Evolutionary conservation across 2,329 filamentous ascomycete genomes (phyloP).

Genomic region (Septoria linicola): DNA sequence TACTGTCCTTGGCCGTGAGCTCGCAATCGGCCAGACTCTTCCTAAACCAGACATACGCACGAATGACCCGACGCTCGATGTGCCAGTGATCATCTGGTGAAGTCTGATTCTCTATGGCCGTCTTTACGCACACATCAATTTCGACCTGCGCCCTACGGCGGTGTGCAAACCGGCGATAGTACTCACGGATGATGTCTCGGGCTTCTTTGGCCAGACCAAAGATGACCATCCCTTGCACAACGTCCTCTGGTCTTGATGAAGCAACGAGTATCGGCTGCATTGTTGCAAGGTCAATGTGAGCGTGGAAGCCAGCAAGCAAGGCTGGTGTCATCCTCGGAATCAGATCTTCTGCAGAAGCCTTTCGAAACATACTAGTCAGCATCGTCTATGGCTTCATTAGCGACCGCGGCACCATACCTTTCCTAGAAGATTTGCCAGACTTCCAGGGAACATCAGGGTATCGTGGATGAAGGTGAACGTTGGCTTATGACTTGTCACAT

Average conservation of each 20-base stretch:
- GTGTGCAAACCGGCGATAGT: constrained; percentile 27
- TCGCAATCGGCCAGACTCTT: constrained; percentile 17
- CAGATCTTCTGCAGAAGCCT: constrained; percentile 25
- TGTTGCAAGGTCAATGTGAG: constrained; percentile 25
- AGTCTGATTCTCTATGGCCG: neutral
- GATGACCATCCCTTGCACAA: constrained; percentile 34
- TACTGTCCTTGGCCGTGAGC: constrained; percentile 9
- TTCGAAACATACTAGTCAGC: neutral
- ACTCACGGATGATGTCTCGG: constrained; percentile 27
- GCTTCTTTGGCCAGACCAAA: constrained; percentile 29
- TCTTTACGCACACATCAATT: constrained; percentile 25
- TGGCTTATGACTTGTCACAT: constrained; percentile 54
- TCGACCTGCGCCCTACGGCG: constrained; percentile 25
- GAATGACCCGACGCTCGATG: constrained; percentile 21
- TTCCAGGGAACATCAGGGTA: constrained; percentile 53
- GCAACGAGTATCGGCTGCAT: constrained; percentile 27
- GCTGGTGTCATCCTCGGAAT: constrained; percentile 34
- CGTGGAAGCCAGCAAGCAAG: constrained; percentile 26
- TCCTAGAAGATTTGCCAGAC: constrained; percentile 36
- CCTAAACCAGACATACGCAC: constrained; percentile 26
- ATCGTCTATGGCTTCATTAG: neutral
- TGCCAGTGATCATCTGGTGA: constrained; percentile 14
- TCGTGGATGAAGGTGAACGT: constrained; percentile 54
- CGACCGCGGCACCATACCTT: constrained; percentile 20
- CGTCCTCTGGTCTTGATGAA: constrained; percentile 20